These are phyloP conservation scores for Petasospora rhodanensis DNA, from an alignment of 1,139 yeast genomes.

Conservation along the genomic window DNA sequence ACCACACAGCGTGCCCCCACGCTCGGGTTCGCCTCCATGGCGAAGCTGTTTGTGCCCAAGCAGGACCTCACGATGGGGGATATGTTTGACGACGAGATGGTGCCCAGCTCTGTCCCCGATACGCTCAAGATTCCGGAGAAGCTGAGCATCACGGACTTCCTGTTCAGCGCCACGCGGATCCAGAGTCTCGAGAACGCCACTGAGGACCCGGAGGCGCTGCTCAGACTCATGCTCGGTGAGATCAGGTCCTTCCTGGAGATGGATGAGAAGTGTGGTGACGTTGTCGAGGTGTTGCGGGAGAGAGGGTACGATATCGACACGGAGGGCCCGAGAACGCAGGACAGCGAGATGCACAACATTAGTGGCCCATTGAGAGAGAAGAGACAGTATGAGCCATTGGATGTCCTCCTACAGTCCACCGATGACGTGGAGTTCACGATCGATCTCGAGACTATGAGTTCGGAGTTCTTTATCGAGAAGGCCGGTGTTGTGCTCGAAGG, in stretches of 20 bases:
- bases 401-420: neutral
- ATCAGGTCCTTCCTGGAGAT: conserved; percentile 9
- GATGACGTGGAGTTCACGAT: conserved; percentile 8
- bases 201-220: conserved; percentile 7
- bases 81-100: conserved; percentile 5
- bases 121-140: conserved; percentile 11
- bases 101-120: conserved; percentile 8
- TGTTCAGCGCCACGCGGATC: conserved; percentile 7
- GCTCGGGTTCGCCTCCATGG: conserved; percentile 7
- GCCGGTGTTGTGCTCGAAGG: conserved; percentile 10
- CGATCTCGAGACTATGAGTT: conserved; percentile 2
- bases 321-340: too few species aligned
- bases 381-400: neutral
- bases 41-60: conserved; percentile 9
- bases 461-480: conserved; percentile 11
- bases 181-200: conserved; percentile 5
- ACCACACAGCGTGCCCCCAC: neutral
- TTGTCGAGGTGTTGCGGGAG: conserved; percentile 8
- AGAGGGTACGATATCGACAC: too few species aligned
- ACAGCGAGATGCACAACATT: too few species aligned
- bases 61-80: neutral
- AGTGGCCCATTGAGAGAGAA: too few species aligned
- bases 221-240: conserved; percentile 7
- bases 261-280: conserved; percentile 7
- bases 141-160: conserved; percentile 8